Conservation (phyloP, 2,329 filamentous ascomycete species). For the Blumeria graminis region DNA sequence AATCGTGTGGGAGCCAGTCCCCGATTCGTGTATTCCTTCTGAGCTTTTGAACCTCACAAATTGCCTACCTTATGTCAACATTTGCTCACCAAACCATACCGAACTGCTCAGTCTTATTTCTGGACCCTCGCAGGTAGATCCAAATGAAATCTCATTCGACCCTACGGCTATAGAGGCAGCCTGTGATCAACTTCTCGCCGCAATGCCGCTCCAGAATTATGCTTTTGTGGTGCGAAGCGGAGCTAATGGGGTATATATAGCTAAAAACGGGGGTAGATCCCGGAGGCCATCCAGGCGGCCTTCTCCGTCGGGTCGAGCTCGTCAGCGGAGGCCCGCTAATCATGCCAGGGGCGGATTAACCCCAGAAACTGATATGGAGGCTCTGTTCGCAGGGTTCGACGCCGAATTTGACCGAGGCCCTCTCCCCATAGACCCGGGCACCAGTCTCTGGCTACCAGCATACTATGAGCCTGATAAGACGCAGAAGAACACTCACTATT, state of each 20-base stretch:
- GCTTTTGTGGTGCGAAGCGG: constrained; percentile 47
- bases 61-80: constrained; percentile 33
- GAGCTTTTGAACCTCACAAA: constrained; percentile 41
- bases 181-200: constrained; percentile 36
- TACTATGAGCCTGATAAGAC: constrained; percentile 27
- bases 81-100: constrained; percentile 59
- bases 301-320: not conserved
- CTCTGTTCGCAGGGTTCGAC: constrained; percentile 33
- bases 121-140: constrained; percentile 12
- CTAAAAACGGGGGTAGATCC: constrained; percentile 16
- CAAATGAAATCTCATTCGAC: constrained; percentile 21
- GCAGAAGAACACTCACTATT: constrained; percentile 12
- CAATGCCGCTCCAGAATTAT: constrained; percentile 39
- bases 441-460: constrained; percentile 55
- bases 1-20: constrained; percentile 90
- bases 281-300: constrained; percentile 6
- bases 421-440: constrained; percentile 24
- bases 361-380: constrained; percentile 37
- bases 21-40: constrained; percentile 57
- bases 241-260: constrained; percentile 45
- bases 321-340: constrained; percentile 8
- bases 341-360: constrained; percentile 26
- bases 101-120: constrained; percentile 57
- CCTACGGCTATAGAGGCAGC: constrained; percentile 28
- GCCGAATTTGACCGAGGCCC: constrained; percentile 24